A percentile compares a stretch with the other conserved stretches of the same genome.
Conservation (phyloP, 805 yeast genomes). For the Scheffersomyces coipomensis region DNA sequence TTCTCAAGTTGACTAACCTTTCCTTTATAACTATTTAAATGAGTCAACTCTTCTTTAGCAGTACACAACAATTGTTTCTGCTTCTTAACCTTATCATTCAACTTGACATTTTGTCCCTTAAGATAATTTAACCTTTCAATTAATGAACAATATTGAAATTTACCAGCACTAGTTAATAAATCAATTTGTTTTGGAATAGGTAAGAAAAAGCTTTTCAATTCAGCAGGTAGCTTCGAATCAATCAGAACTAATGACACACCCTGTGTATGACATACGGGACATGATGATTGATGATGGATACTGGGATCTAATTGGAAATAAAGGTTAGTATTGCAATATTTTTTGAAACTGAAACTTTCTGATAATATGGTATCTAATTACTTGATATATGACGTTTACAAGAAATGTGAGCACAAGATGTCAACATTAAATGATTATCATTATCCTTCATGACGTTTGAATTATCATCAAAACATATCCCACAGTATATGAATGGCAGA, state of each 20-base stretch:
- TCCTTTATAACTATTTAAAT: conserved; percentile 3
- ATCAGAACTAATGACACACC: conserved; percentile 3
- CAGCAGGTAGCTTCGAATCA: conserved; percentile 1
- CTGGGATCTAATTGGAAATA: neutral
- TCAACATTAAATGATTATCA: conserved; percentile 3
- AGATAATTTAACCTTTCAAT: conserved; percentile 3
- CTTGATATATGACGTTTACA: conserved; percentile 6
- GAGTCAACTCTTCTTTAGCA: conserved; percentile 8
- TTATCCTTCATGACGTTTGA: neutral
- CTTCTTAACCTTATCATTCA: conserved; percentile 6
- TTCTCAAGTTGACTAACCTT: conserved; percentile 1
- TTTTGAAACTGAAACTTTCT: conserved; percentile 1
- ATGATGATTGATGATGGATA: neutral
- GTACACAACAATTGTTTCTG: conserved; percentile 6
- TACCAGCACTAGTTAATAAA: conserved; percentile 2
- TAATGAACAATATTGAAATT: conserved; percentile 5
- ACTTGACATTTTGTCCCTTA: neutral
- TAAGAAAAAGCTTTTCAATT: conserved; percentile 2
- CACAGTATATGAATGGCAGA: conserved; percentile 9
- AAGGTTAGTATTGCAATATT: too few relatives aligned
- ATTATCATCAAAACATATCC: conserved; percentile 5
- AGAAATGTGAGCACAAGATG: conserved; percentile 8
- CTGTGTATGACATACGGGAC: conserved; percentile 6
- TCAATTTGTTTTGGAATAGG: conserved; percentile 6
- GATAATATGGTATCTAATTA: neutral